Percentiles rank a stretch among this genome's conserved stretches.
These are phyloP conservation scores for Termitomyces sp. DNA, from an alignment of 768 basidiomycete species.

Conservation along the genomic window DNA sequence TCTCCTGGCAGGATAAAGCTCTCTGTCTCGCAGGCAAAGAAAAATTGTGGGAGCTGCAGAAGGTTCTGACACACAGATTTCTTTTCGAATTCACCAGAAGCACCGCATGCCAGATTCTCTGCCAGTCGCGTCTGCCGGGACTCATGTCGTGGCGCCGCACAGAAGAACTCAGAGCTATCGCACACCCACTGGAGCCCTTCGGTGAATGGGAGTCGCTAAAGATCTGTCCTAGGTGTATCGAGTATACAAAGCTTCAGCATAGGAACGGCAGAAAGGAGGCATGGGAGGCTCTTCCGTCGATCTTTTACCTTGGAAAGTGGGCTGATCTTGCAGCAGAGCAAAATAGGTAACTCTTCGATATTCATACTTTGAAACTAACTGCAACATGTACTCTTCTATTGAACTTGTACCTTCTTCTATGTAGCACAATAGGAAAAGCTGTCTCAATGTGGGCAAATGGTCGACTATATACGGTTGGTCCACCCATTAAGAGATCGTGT, in stretches of 20 bases:
- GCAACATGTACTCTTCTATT: not conserved
- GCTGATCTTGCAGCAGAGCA: conserved; percentile 30
- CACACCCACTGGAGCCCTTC: conserved; percentile 33
- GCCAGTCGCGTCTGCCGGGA: conserved; percentile 20
- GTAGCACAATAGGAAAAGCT: not conserved
- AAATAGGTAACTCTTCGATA: conserved; percentile 16
- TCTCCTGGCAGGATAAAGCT: conserved; percentile 37
- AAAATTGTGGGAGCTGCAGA: conserved; percentile 32
- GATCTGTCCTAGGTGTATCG: conserved; percentile 26
- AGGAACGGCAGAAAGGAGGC: conserved; percentile 27
- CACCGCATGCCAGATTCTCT: conserved; percentile 20
- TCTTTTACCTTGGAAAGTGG: conserved; percentile 34
- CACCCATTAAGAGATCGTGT: too few relatives aligned
- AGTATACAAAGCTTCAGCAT: conserved; percentile 23
- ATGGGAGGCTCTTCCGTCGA: conserved; percentile 28
- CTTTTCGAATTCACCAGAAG: conserved; percentile 27
- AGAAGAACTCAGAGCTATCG: conserved; percentile 28
- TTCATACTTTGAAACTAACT: not conserved
- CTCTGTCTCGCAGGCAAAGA: conserved; percentile 35
- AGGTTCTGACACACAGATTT: conserved; percentile 27
- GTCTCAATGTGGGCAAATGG: not conserved
- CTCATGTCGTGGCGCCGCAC: conserved; percentile 22
- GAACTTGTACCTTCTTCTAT: not conserved
- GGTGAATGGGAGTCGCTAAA: conserved; percentile 24
- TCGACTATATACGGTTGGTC: not conserved